A percentile compares a stretch with the other conserved stretches of the same genome.
phyloP scores from a whole-genome alignment of 768 basidiomycete species.

The Lactarius sp. region DNA sequence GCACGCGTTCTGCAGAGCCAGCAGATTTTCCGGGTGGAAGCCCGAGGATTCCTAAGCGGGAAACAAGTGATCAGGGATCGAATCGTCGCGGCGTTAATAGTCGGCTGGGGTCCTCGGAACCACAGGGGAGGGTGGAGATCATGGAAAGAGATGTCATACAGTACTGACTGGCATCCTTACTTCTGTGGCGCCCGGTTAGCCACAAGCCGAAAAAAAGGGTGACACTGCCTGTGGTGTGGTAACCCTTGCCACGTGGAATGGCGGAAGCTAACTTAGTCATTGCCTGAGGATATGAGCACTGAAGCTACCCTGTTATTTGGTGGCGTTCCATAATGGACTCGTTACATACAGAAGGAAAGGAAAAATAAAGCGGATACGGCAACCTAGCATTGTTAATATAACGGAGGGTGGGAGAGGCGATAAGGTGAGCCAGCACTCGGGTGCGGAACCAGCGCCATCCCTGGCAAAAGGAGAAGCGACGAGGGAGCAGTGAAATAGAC shows the following conservation, averaged over 20 bases:
- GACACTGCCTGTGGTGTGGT: not conserved
- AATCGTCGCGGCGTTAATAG: not conserved
- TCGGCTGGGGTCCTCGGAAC: not conserved
- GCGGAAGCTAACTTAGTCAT: not conserved
- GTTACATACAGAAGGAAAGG: no score
- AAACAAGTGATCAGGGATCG: not conserved
- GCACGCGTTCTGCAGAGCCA: slow-evolving; percentile 4
- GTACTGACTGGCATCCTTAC: not conserved
- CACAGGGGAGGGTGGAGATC: not conserved
- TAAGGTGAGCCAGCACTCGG: not conserved
- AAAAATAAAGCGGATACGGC: no score
- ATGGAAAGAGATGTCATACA: not conserved
- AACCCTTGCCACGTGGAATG: not conserved
- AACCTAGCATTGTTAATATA: no score
- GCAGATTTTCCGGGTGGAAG: slow-evolving; percentile 16
- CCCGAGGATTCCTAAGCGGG: slow-evolving; percentile 7
- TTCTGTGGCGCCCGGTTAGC: slow-evolving; percentile 1
- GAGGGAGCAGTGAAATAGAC: not conserved
- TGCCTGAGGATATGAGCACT: not conserved
- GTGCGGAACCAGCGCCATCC: no score
- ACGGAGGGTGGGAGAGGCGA: no score
- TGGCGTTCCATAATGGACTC: not conserved
- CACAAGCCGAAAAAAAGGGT: not conserved
- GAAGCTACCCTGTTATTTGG: no score
- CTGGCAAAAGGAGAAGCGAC: no score